Conservation (phyloP, 1,284 basidiomycete genomes). For the Ceratobasidium theobromae region DNA sequence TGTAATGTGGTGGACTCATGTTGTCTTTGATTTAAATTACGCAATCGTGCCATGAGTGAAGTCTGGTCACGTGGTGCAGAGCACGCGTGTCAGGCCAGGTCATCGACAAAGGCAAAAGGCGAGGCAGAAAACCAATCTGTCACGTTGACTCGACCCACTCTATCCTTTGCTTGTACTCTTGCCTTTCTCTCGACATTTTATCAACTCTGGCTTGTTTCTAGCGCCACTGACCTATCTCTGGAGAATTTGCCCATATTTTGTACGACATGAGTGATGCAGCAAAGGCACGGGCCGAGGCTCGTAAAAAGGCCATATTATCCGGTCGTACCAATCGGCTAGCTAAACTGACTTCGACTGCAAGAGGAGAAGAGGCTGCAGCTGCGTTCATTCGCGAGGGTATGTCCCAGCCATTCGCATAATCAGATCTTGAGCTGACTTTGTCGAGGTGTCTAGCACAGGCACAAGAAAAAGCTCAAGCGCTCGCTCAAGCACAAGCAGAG, state of each 20-base stretch:
- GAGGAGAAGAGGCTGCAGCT: constrained; percentile 67
- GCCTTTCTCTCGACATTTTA: not conserved
- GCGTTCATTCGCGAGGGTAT: constrained; percentile 57
- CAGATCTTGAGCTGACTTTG: constrained; percentile 20
- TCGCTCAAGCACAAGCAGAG: constrained; percentile 21
- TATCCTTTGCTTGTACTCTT: not conserved
- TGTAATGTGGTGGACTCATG: too few species aligned
- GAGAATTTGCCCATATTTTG: not conserved
- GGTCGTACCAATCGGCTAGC: constrained; percentile 69
- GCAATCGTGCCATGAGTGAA: not conserved
- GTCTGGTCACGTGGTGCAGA: constrained; percentile 1
- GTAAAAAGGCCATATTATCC: constrained; percentile 68
- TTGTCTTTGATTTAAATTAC: too few species aligned
- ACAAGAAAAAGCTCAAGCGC: constrained; percentile 37
- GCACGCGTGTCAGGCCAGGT: constrained; percentile 29
- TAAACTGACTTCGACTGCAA: constrained; percentile 69
- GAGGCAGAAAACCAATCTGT: not conserved
- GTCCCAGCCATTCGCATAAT: constrained; percentile 36
- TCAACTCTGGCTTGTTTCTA: not conserved
- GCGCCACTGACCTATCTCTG: not conserved
- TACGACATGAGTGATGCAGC: constrained; percentile 28
- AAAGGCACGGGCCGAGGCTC: constrained; percentile 54
- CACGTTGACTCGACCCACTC: not conserved
- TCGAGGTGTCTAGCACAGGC: constrained; percentile 28
- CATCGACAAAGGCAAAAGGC: constrained; percentile 21